These are phyloP conservation scores for Globisporangium cylindrosporum DNA, from an alignment of 352 stramenopile genomes.

Conservation along the genomic window DNA sequence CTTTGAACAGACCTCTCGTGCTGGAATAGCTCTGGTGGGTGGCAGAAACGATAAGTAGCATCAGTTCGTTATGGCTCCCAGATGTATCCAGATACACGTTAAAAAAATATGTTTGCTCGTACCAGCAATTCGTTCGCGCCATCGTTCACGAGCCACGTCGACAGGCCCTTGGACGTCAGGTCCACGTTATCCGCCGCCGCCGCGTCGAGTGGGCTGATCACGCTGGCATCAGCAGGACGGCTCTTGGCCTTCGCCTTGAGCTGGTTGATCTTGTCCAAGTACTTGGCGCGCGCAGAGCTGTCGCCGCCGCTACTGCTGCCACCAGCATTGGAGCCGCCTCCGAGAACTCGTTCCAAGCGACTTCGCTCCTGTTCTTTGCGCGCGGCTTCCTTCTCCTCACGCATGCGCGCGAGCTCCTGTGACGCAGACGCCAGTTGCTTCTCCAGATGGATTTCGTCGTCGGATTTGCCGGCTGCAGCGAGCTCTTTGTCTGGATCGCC, in stretches of 20 bases:
- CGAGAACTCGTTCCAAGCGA: not conserved
- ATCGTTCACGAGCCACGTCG: conserved; percentile 71
- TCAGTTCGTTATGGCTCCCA: no score
- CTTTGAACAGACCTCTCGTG: conserved; percentile 58
- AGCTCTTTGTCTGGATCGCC: conserved; percentile 25
- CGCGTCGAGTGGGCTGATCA: conserved; percentile 20
- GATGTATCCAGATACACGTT: not conserved
- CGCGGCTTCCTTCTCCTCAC: conserved; percentile 22
- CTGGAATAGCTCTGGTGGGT: conserved; percentile 51
- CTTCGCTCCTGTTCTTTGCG: conserved; percentile 15
- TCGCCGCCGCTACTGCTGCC: not conserved
- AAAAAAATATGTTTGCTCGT: not conserved
- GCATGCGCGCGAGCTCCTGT: conserved; percentile 28
- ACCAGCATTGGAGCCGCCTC: not conserved
- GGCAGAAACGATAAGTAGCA: not conserved
- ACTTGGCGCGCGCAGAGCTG: conserved; percentile 57
- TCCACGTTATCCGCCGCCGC: conserved; percentile 21
- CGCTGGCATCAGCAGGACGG: conserved; percentile 13
- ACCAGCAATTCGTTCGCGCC: conserved; percentile 72
- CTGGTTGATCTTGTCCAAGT: conserved; percentile 69
- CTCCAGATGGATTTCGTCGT: conserved; percentile 57
- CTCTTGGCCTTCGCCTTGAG: conserved; percentile 61
- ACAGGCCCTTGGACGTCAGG: conserved; percentile 51
- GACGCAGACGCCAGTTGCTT: conserved; percentile 48
- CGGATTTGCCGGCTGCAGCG: conserved; percentile 27